These are phyloP conservation scores for Monosporascus sp. DNA, from an alignment of 2,329 filamentous ascomycete genomes.

Conservation along the genomic window DNA sequence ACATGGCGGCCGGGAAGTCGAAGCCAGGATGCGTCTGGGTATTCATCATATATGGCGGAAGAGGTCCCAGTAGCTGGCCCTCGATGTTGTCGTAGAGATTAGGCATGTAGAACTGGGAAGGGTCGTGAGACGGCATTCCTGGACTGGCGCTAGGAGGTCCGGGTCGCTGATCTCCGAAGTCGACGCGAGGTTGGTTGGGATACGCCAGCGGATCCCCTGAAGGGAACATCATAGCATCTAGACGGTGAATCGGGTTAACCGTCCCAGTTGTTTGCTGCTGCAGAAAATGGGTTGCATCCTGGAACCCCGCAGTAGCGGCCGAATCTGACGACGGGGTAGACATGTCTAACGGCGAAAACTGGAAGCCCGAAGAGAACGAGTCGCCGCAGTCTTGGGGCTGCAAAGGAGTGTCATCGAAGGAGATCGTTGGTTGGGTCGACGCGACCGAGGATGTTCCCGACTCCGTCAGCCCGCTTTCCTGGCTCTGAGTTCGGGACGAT, in stretches of 20 bases:
- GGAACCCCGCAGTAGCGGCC: constrained; percentile 17
- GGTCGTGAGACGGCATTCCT: constrained; percentile 26
- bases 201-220: constrained; percentile 74
- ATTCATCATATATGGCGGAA: constrained; percentile 67
- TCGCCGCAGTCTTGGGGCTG: constrained; percentile 14
- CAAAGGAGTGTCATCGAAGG: constrained; percentile 12
- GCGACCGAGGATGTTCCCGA: constrained; percentile 14
- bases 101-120: constrained; percentile 45
- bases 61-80: constrained; percentile 64
- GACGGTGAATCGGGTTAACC: constrained; percentile 55
- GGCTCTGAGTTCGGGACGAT: constrained; percentile 9
- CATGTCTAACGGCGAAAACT: constrained; percentile 19
- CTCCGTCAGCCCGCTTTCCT: constrained; percentile 13
- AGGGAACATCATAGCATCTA: constrained; percentile 76
- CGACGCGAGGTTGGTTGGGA: constrained; percentile 68
- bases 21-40: constrained; percentile 36
- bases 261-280: constrained; percentile 18
- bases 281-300: constrained; percentile 22
- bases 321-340: constrained; percentile 19
- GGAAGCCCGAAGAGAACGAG: constrained; percentile 16
- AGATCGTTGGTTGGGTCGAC: constrained; percentile 9
- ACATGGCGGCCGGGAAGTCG: constrained; percentile 39
- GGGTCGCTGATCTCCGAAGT: constrained; percentile 37
- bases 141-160: constrained; percentile 25
- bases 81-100: constrained; percentile 61